phyloP scores from a whole-genome alignment of 163 green algal species.

The Chloromonas sp. region DNA sequence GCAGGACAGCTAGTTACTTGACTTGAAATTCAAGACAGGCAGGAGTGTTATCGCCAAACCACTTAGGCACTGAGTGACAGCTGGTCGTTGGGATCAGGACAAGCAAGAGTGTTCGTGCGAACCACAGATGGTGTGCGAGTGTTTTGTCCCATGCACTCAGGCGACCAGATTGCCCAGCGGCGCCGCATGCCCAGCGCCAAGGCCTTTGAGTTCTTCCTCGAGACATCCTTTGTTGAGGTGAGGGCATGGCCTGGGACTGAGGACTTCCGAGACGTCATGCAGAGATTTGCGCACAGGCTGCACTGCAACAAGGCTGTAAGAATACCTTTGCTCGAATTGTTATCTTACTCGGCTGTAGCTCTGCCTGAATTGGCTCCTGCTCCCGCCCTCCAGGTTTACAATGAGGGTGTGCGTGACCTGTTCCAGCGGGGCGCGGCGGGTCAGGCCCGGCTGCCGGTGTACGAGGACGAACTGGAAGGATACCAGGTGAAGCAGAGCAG shows the following conservation, averaged over 20 bases:
- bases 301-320: too few relatives aligned
- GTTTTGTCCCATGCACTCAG: not conserved
- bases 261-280: too few relatives aligned
- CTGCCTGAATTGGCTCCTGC: not conserved
- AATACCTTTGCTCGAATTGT: too few relatives aligned
- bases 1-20: too few relatives aligned
- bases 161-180: conserved; percentile 26
- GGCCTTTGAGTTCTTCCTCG: conserved; percentile 59
- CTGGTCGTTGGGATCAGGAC: not conserved
- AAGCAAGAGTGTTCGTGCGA: not conserved
- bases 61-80: too few relatives aligned
- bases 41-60: too few relatives aligned
- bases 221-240: conserved; percentile 49
- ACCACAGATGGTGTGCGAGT: too few relatives aligned
- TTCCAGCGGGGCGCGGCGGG: conserved; percentile 21
- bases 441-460: conserved; percentile 25
- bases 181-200: conserved; percentile 41
- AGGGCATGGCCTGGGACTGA: not conserved
- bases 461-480: conserved; percentile 50
- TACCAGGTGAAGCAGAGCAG: conserved; percentile 15
- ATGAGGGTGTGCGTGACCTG: conserved; percentile 51
- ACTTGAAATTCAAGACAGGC: too few relatives aligned
- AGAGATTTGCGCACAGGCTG: too few relatives aligned
- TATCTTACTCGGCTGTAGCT: too few relatives aligned
- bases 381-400: conserved; percentile 32